Percentiles rank a stretch among this genome's conserved stretches.
Evolutionary conservation across 371 early-diverging fungal genomes (phyloP).

Genomic region (Mortierella sp.): DNA sequence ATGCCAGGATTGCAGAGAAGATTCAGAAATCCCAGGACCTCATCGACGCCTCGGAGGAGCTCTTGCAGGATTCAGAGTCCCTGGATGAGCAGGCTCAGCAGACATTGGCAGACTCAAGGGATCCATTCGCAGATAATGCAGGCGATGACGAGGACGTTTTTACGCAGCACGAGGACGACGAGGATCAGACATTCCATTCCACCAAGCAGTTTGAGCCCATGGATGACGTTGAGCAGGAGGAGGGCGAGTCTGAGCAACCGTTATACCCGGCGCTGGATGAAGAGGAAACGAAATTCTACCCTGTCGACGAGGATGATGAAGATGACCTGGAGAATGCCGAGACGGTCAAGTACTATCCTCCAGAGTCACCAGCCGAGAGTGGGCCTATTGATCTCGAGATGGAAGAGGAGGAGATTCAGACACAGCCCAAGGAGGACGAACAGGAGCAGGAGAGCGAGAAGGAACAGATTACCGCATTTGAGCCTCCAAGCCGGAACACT

Average conservation of each 20-base stretch:
- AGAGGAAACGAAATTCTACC: constrained; percentile 10
- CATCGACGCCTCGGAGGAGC: constrained; percentile 23
- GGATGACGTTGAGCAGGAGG: constrained; percentile 5
- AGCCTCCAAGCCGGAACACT: constrained; percentile 12
- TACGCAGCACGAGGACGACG: constrained; percentile 12
- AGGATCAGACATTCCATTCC: constrained; percentile 45
- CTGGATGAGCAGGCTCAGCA: not conserved
- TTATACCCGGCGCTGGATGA: constrained; percentile 13
- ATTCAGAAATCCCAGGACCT: constrained; percentile 29
- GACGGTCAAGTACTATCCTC: constrained; percentile 41
- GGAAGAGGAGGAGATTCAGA: constrained; percentile 2
- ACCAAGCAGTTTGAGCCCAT: constrained; percentile 23
- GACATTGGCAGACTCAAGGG: not conserved
- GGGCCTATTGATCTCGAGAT: not conserved
- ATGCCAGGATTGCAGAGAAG: constrained; percentile 33
- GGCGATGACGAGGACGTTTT: constrained; percentile 1
- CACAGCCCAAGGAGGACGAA: not conserved
- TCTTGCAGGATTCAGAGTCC: constrained; percentile 7
- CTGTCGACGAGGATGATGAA: constrained; percentile 27
- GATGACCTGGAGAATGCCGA: constrained; percentile 23
- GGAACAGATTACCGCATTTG: not conserved
- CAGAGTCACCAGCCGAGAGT: constrained; percentile 21
- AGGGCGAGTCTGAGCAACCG: not conserved
- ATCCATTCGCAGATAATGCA: constrained; percentile 3
- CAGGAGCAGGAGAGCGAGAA: constrained; percentile 4